Base-by-base conservation (phyloP, 2,329 filamentous ascomycete species). In the Nannizziopsis arthrosporioides region DNA sequence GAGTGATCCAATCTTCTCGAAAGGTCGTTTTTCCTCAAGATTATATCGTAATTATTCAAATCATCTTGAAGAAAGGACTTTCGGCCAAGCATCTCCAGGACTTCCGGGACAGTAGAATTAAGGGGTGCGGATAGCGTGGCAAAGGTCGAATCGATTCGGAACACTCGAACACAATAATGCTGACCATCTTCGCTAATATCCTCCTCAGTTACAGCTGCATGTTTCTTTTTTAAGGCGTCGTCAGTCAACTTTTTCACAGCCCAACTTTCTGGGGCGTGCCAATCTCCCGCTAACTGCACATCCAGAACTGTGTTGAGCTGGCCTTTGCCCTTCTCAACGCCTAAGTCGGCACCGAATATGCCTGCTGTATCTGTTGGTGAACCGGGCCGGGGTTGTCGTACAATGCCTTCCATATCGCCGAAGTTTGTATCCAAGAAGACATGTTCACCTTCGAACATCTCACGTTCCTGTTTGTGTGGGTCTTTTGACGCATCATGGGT, bases 191-290 rank as follows among this genome's bases (percentile, higher is more conserved):
- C 84, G 48, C 90, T 84, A 5, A 78, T 81, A 22, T 75, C 71
- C 47, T 90, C 84, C 47, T 86, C 83, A 56, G 87, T 81, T 6
- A 77, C 78, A 39, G 74, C 74, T 51, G 61, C 59, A n/a, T 64
- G 62, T 18, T 66, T 54, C 30, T 55, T 51, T 15, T 59, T 54
- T 12, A 62, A 56, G n/a, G 61, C 51, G 37, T 68, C 66, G 18
- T 70, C 67, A 35, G 59, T 59, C 35, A 71, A 67, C 50, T 80
- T 81, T 56, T 85, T 85, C 19, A 96, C 90, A 44, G 85, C 88
- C 92, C 92, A 98, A 63, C 89, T 95, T 64, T 96, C 90, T 1
- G 92, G 90, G 2, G 89, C 89, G 63, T 93, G 85, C 90, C 90
- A 98, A 2, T 79, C 78, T 1, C 81, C 80, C 35, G 63, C 67